A percentile compares a stretch with the other conserved stretches of the same genome.
Conservation (phyloP, 495 filamentous ascomycete species). For the Schizothecium vesticola region DNA sequence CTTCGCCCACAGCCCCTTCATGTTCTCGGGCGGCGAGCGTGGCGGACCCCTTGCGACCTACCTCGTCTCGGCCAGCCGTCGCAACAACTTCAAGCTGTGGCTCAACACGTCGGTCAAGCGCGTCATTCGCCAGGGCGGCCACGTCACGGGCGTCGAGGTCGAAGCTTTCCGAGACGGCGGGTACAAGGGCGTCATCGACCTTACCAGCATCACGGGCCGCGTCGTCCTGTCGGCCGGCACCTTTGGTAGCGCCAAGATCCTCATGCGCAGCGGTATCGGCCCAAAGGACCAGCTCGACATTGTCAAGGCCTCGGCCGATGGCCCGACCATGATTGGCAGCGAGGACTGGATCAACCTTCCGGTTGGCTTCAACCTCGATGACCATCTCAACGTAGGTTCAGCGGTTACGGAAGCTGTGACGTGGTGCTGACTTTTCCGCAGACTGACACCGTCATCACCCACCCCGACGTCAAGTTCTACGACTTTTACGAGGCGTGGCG, state of each 20-base stretch:
- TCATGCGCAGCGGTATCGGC: slow-evolving; percentile 58
- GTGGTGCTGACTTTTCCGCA: slow-evolving; percentile 1
- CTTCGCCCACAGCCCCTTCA: slow-evolving; percentile 62
- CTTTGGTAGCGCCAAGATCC: slow-evolving; percentile 68
- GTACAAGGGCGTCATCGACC: slow-evolving; percentile 52
- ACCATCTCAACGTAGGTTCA: slow-evolving; percentile 57
- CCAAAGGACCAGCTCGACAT: slow-evolving; percentile 55
- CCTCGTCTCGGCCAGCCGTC: slow-evolving; percentile 54
- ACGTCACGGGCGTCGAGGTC: slow-evolving; percentile 64
- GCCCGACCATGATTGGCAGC: slow-evolving; percentile 46
- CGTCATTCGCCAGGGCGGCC: slow-evolving; percentile 55
- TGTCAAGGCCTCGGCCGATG: slow-evolving; percentile 48
- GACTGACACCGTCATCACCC: slow-evolving; percentile 60
- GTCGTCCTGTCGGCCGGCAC: slow-evolving; percentile 67
- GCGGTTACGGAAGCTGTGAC: neutral
- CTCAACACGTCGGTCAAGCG: slow-evolving; percentile 61
- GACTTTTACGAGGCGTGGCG: slow-evolving; percentile 60
- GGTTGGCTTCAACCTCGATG: slow-evolving; percentile 67
- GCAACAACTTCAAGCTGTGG: slow-evolving; percentile 63
- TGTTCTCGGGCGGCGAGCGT: slow-evolving; percentile 61
- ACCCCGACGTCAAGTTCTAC: slow-evolving; percentile 55
- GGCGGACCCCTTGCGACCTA: slow-evolving; percentile 72
- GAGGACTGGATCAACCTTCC: slow-evolving; percentile 66
- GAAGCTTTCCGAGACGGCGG: slow-evolving; percentile 51
- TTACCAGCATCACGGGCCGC: slow-evolving; percentile 55